phyloP scores from a whole-genome alignment of 495 filamentous ascomycete genomes.

The Talaromyces nanjingensis region DNA sequence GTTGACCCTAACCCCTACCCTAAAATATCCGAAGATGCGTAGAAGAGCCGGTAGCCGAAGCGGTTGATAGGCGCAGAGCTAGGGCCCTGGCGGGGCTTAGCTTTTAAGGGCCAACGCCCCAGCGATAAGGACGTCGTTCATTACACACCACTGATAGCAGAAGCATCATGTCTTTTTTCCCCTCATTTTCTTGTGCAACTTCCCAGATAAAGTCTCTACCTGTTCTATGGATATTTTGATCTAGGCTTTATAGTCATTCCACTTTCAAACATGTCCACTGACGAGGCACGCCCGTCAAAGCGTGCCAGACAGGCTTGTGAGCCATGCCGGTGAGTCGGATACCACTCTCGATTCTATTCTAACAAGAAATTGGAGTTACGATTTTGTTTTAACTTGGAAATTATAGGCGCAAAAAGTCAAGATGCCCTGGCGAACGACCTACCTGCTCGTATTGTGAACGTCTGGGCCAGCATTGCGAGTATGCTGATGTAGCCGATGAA shows the following conservation, averaged over 20 bases:
- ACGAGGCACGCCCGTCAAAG: constrained; percentile 29
- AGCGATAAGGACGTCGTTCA: not conserved
- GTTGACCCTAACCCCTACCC: too few relatives aligned
- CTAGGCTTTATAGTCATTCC: not conserved
- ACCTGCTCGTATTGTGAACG: constrained; percentile 34
- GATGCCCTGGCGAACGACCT: constrained; percentile 37
- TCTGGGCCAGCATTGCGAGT: constrained; percentile 32
- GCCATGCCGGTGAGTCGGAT: constrained; percentile 36
- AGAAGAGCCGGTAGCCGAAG: too few relatives aligned
- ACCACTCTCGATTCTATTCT: too few relatives aligned
- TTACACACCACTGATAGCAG: not conserved
- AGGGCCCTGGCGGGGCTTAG: not conserved
- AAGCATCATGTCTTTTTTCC: not conserved
- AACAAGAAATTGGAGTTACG: too few relatives aligned
- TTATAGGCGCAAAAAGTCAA: constrained; percentile 36
- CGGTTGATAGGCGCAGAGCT: too few relatives aligned
- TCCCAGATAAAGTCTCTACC: too few relatives aligned
- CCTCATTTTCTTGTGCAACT: not conserved
- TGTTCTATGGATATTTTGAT: not conserved
- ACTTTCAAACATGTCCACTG: not conserved
- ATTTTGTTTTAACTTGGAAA: too few relatives aligned
- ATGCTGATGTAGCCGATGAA: constrained; percentile 23
- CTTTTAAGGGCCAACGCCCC: not conserved
- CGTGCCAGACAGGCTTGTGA: constrained; percentile 35
- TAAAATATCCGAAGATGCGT: too few relatives aligned